A percentile compares a stretch with the other conserved stretches of the same genome.
These are phyloP conservation scores for Scytalidium sp. DNA, from an alignment of 2,329 filamentous ascomycete genomes.

Conservation along the genomic window DNA sequence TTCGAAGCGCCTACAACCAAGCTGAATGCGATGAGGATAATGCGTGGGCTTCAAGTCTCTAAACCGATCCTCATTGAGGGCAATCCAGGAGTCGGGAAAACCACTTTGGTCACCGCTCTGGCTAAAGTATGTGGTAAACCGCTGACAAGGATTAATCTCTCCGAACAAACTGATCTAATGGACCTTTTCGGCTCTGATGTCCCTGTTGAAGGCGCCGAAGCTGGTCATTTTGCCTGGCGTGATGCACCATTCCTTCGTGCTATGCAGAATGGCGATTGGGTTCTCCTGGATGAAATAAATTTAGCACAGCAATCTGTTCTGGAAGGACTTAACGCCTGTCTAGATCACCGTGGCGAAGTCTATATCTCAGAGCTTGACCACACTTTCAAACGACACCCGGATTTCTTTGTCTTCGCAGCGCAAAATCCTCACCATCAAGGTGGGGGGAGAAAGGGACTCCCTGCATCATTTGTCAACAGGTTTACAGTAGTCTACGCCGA, in stretches of 20 bases:
- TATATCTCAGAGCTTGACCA: conserved; percentile 95
- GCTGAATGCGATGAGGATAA: conserved; percentile 84
- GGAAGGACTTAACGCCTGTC: conserved; percentile 92
- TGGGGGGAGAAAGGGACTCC: conserved; percentile 89
- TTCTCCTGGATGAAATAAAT: conserved; percentile 98
- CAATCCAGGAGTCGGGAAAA: conserved; percentile 97
- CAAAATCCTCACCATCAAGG: conserved; percentile 98
- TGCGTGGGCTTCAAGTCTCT: conserved; percentile 80
- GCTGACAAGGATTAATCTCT: conserved; percentile 92
- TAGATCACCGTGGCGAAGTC: conserved; percentile 93
- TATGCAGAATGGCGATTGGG: conserved; percentile 97
- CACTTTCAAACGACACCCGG: conserved; percentile 82
- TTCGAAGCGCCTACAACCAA: conserved; percentile 88
- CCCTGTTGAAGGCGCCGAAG: conserved; percentile 86
- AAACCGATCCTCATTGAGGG: conserved; percentile 95
- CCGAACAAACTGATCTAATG: conserved; percentile 96
- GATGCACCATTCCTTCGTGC: conserved; percentile 94
- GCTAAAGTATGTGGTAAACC: conserved; percentile 76
- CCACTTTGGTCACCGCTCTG: conserved; percentile 83
- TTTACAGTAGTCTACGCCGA: conserved; percentile 98
- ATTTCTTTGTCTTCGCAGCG: conserved; percentile 93
- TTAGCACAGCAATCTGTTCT: conserved; percentile 94
- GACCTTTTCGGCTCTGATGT: conserved; percentile 97
- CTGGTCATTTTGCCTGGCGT: conserved; percentile 90
- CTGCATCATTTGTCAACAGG: conserved; percentile 94